phyloP scores from a whole-genome alignment of 306 rosid genomes.

The Fragaria vesca region DNA sequence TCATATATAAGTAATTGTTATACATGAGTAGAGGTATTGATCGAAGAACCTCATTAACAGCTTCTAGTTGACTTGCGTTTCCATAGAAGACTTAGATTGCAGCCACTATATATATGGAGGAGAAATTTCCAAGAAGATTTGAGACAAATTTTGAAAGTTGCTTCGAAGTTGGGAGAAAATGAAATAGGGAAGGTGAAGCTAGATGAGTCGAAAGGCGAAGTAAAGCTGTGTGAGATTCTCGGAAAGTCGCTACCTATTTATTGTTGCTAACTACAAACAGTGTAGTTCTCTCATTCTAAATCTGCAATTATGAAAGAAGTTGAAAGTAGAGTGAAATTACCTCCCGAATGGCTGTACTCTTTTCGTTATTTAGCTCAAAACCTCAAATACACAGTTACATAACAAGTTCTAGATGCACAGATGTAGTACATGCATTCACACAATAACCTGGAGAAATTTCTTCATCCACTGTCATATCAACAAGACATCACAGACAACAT shows the following conservation, averaged over 20 bases:
- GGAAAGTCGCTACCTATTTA: neutral
- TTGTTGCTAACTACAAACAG: too few relatives aligned
- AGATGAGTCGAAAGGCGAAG: neutral
- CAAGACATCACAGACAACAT: too few relatives aligned
- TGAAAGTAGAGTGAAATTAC: neutral
- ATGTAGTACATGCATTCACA: too few relatives aligned
- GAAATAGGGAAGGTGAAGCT: neutral
- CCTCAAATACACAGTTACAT: too few relatives aligned
- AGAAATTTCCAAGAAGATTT: too few relatives aligned
- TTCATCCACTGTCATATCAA: too few relatives aligned
- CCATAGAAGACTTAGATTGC: neutral
- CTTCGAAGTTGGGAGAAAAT: neutral
- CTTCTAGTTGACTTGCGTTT: neutral
- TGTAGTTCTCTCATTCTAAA: neutral
- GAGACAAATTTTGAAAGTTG: neutral
- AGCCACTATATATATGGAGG: neutral
- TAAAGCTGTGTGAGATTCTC: neutral
- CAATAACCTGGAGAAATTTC: too few relatives aligned
- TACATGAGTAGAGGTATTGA: neutral
- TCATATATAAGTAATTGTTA: neutral
- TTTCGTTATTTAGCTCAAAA: too few relatives aligned
- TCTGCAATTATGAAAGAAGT: neutral
- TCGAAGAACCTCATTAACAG: neutral
- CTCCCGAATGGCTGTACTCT: too few relatives aligned
- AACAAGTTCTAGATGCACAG: too few relatives aligned